phyloP scores from a whole-genome alignment of 2,329 filamentous ascomycete genomes.

The Sporothrix curviconia region DNA sequence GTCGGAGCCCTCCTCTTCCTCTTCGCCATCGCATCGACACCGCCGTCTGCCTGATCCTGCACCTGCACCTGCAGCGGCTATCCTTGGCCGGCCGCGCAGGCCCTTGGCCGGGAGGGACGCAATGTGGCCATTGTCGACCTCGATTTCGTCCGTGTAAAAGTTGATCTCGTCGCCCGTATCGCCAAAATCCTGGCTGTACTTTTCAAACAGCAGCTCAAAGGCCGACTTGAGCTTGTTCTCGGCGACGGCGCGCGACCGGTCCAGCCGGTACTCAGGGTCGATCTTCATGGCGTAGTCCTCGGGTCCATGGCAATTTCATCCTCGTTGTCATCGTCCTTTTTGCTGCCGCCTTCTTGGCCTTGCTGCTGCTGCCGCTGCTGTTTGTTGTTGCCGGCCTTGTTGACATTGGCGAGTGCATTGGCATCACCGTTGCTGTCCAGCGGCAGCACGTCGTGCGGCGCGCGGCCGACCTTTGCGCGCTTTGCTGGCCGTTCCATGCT shows the following conservation, averaged over 20 bases:
- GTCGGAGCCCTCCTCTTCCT: constrained; percentile 18
- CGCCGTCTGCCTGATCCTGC: too few relatives aligned
- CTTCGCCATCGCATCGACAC: constrained; percentile 18
- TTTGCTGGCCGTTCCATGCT: constrained; percentile 19
- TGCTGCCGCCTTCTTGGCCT: background rate
- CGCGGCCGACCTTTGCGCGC: constrained; percentile 13
- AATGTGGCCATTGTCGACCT: constrained; percentile 89
- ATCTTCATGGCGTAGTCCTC: constrained; percentile 41
- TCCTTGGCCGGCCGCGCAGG: too few relatives aligned
- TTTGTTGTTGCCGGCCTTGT: background rate
- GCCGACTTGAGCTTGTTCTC: constrained; percentile 70
- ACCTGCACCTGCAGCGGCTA: too few relatives aligned
- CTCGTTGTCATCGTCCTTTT: constrained; percentile 29
- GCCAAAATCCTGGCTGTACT: constrained; percentile 77
- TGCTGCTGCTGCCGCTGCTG: background rate
- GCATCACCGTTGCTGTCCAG: background rate
- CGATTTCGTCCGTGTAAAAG: constrained; percentile 67
- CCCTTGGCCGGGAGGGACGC: constrained; percentile 38
- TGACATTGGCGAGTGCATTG: too few relatives aligned
- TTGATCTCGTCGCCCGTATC: constrained; percentile 87
- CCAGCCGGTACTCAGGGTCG: constrained; percentile 51
- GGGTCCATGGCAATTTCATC: constrained; percentile 44
- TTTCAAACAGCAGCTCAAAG: constrained; percentile 83
- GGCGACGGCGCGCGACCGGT: constrained; percentile 57
- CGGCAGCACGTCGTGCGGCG: constrained; percentile 7